Conservation (phyloP, 306 rosid species). For the Datisca glomerata region DNA sequence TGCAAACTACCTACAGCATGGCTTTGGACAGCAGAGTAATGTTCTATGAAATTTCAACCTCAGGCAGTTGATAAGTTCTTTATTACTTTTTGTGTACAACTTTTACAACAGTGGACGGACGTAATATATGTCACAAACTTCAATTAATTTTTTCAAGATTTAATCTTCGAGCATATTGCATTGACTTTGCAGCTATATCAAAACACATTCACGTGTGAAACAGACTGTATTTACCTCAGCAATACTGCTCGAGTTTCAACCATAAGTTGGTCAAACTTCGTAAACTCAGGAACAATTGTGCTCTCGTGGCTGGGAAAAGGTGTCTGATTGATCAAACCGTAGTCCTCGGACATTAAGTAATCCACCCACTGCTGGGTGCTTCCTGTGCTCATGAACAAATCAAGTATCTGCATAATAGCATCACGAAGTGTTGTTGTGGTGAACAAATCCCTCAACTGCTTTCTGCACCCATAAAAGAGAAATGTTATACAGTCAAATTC, state of each 20-base stretch:
- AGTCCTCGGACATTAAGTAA: conserved; percentile 65
- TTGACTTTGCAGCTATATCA: too few relatives aligned
- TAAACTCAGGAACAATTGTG: conserved; percentile 21
- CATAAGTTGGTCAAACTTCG: conserved; percentile 70
- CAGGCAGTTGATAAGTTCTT: too few relatives aligned
- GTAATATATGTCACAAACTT: too few relatives aligned
- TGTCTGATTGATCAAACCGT: conserved; percentile 16
- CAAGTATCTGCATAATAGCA: conserved; percentile 47
- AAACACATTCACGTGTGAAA: too few relatives aligned
- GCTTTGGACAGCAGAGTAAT: too few relatives aligned
- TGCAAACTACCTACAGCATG: too few relatives aligned
- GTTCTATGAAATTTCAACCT: too few relatives aligned
- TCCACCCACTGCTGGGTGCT: conserved; percentile 67
- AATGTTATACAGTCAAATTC: not conserved
- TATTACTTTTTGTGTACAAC: too few relatives aligned
- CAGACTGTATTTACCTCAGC: conserved; percentile 40
- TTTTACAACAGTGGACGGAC: too few relatives aligned
- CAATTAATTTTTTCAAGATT: too few relatives aligned
- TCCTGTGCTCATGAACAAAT: conserved; percentile 55
- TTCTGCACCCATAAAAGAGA: conserved; percentile 38
- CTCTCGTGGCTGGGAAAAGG: conserved; percentile 23
- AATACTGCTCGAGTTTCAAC: conserved; percentile 64
- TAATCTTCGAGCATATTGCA: too few relatives aligned
- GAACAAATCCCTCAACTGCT: conserved; percentile 52
- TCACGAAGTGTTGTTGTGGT: conserved; percentile 44